Conservation (phyloP, 192 early-diverging fungal genomes). For the Coemansia sp. region DNA sequence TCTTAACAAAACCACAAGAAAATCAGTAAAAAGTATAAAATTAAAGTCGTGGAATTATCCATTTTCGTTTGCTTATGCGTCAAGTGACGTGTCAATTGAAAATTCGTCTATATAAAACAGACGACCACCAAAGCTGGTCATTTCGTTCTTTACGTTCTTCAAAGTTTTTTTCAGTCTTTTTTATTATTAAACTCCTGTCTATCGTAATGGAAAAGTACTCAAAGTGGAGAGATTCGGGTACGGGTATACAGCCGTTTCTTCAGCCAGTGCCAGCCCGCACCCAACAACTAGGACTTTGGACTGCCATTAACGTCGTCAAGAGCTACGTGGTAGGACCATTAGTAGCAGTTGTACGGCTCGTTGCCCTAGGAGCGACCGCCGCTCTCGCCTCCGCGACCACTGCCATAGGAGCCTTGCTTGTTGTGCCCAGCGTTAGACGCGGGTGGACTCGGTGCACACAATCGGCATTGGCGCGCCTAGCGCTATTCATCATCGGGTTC, state of each 20-base stretch:
- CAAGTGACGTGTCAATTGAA: neutral
- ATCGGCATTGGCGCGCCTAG: conserved; percentile 53
- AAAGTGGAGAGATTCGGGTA: conserved; percentile 82
- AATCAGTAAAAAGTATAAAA: neutral
- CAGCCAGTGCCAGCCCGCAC: conserved; percentile 60
- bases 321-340: conserved; percentile 42
- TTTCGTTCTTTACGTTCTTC: neutral
- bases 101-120: neutral
- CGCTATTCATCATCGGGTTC: conserved; percentile 73
- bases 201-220: conserved; percentile 81
- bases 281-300: conserved; percentile 20
- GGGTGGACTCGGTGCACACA: conserved; percentile 29
- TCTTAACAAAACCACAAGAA: neutral
- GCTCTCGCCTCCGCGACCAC: conserved; percentile 44
- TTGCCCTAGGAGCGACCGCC: conserved; percentile 52
- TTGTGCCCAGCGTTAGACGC: conserved; percentile 26
- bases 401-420: conserved; percentile 22
- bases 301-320: conserved; percentile 18
- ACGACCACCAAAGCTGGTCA: neutral
- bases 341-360: conserved; percentile 43
- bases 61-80: neutral
- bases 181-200: neutral
- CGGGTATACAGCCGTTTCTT: conserved; percentile 89
- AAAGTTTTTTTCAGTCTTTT: neutral
- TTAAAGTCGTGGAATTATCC: neutral